These are phyloP conservation scores for Fusarium aywerte DNA, from an alignment of 2,329 filamentous ascomycete species.

Conservation along the genomic window DNA sequence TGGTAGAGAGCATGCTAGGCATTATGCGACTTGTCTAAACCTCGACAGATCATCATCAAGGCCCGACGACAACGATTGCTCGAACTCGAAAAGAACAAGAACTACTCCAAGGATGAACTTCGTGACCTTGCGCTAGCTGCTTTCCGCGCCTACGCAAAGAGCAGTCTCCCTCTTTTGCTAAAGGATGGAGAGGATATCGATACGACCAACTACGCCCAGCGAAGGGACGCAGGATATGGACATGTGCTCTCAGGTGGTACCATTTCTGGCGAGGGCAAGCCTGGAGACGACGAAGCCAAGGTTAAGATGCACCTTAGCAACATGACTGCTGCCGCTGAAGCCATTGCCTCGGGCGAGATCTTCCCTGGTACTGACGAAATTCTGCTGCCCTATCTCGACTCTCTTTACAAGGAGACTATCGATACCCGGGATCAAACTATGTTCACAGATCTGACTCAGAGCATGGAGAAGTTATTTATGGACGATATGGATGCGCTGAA, in stretches of 20 bases:
- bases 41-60: conserved; percentile 65
- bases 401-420: conserved; percentile 69
- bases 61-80: conserved; percentile 83
- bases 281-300: conserved; percentile 85
- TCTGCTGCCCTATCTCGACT: conserved; percentile 84
- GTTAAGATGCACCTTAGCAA: conserved; percentile 87
- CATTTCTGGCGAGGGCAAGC: conserved; percentile 65
- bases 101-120: conserved; percentile 59
- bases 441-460: conserved; percentile 86
- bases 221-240: conserved; percentile 64
- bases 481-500: conserved; percentile 90
- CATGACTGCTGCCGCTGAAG: conserved; percentile 62
- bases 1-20: not conserved
- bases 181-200: conserved; percentile 57
- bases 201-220: conserved; percentile 60
- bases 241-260: conserved; percentile 66
- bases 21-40: conserved; percentile 32
- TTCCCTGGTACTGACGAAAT: conserved; percentile 72
- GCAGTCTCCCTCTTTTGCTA: conserved; percentile 64
- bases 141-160: conserved; percentile 66
- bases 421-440: conserved; percentile 74
- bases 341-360: conserved; percentile 60
- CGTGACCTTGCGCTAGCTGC: conserved; percentile 61
- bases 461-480: conserved; percentile 88
- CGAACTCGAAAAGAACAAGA: conserved; percentile 80